Evolutionary conservation across 2,329 filamentous ascomycete species (phyloP).

Genomic region (Fusarium ramigenum): DNA sequence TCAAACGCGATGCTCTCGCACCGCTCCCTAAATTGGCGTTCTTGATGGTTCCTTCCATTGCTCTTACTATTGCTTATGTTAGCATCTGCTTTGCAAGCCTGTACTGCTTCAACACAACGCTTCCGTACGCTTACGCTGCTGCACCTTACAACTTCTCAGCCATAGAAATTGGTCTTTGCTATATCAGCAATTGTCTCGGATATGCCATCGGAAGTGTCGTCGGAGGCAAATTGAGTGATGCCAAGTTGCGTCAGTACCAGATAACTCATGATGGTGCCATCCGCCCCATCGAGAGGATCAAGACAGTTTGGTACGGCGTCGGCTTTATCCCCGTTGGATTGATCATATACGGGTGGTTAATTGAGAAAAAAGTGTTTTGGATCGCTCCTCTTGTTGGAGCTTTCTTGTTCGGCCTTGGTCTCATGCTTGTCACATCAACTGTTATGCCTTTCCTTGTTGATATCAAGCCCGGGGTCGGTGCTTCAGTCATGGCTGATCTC

Average conservation of each 20-base stretch:
- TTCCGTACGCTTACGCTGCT: not conserved
- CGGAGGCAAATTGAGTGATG: not conserved
- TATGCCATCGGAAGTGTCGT: not conserved
- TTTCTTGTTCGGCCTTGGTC: not conserved
- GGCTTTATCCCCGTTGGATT: not conserved
- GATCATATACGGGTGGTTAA: not conserved
- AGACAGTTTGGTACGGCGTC: not conserved
- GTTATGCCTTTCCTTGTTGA: slow-evolving; percentile 2
- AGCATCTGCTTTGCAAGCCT: not conserved
- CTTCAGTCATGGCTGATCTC: slow-evolving; percentile 1
- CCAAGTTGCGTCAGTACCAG: not conserved
- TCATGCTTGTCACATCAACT: not conserved
- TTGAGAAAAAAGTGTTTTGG: not conserved
- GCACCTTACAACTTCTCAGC: not conserved
- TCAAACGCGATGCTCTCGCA: not conserved
- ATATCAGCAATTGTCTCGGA: slow-evolving; percentile 1
- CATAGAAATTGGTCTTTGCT: not conserved
- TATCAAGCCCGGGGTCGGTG: not conserved
- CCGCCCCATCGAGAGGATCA: not conserved
- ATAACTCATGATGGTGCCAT: not conserved
- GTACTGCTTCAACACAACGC: not conserved
- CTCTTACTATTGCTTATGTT: not conserved
- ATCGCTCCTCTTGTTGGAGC: not conserved
- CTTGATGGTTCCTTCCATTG: not conserved
- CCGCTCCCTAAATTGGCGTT: not conserved